Conservation (phyloP, 2,329 filamentous ascomycete species). For the Pseudocercospora cruenta region DNA sequence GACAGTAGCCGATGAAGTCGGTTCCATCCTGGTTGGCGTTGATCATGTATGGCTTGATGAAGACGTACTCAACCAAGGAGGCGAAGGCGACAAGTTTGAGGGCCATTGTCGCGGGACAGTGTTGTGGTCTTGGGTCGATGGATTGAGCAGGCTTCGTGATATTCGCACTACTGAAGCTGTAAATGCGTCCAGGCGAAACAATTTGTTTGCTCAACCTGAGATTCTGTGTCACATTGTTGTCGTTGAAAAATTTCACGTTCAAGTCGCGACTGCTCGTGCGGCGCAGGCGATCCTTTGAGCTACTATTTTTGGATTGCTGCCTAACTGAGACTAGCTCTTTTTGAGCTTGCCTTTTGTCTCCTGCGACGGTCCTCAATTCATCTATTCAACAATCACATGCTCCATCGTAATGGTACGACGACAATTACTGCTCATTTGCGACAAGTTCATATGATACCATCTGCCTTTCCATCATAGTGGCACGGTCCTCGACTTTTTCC, state of each 20-base stretch:
- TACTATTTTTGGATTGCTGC: not conserved
- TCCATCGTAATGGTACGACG: not conserved
- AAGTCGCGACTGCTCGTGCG: not conserved
- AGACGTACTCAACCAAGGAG: conserved; percentile 23
- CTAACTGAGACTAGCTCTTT: not conserved
- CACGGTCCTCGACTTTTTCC: not conserved
- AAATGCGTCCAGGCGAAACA: not conserved
- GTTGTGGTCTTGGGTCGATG: not conserved
- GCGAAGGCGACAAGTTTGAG: conserved; percentile 25
- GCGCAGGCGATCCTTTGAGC: not conserved
- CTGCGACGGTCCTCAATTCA: not conserved
- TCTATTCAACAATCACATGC: not conserved
- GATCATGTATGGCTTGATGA: conserved; percentile 25
- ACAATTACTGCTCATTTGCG: not conserved
- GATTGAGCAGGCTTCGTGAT: not conserved
- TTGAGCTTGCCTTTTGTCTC: not conserved
- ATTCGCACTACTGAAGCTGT: not conserved
- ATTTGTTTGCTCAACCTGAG: not conserved
- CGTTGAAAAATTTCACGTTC: not conserved
- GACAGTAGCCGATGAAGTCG: conserved; percentile 25
- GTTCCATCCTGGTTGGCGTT: conserved; percentile 10
- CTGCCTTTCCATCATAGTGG: not conserved
- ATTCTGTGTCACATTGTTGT: not conserved
- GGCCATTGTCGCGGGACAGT: not conserved
- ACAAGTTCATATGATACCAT: not conserved